Conservation (phyloP, 164 flowering plant species). For the Warburgia ugandensis region DNA sequence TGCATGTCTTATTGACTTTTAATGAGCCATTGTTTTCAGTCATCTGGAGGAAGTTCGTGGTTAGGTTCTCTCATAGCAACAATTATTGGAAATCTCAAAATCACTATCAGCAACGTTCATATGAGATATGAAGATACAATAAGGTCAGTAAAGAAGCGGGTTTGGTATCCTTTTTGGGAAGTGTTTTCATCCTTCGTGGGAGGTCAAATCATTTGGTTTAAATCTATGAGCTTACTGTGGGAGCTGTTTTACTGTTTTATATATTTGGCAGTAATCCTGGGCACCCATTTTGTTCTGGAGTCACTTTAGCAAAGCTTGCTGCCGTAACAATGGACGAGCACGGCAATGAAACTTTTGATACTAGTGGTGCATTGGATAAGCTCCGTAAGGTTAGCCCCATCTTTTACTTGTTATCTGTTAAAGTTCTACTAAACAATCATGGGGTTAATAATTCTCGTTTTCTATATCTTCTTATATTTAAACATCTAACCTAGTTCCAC, state of each 20-base stretch:
- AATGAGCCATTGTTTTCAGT: constrained; percentile 28
- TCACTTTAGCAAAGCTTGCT: constrained; percentile 93
- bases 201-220: too few species aligned
- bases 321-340: constrained; percentile 96
- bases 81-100: constrained; percentile 91
- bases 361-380: constrained; percentile 94
- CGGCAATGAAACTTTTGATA: constrained; percentile 96
- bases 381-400: constrained; percentile 67
- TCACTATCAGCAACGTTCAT: constrained; percentile 93
- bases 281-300: constrained; percentile 79
- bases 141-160: constrained; percentile 41
- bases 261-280: constrained; percentile 68
- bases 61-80: constrained; percentile 85
- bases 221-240: too few species aligned
- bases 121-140: constrained; percentile 88
- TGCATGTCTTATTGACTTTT: background rate
- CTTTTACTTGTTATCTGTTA: background rate
- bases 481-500: too few species aligned
- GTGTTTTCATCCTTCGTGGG: too few species aligned
- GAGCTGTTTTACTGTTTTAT: too few species aligned
- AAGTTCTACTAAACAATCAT: background rate
- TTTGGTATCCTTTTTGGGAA: too few species aligned
- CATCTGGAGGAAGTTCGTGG: constrained; percentile 88
- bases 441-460: background rate
- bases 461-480: background rate